Base-by-base conservation (phyloP, 2,329 filamentous ascomycete species). In the Colletotrichum karsti region DNA sequence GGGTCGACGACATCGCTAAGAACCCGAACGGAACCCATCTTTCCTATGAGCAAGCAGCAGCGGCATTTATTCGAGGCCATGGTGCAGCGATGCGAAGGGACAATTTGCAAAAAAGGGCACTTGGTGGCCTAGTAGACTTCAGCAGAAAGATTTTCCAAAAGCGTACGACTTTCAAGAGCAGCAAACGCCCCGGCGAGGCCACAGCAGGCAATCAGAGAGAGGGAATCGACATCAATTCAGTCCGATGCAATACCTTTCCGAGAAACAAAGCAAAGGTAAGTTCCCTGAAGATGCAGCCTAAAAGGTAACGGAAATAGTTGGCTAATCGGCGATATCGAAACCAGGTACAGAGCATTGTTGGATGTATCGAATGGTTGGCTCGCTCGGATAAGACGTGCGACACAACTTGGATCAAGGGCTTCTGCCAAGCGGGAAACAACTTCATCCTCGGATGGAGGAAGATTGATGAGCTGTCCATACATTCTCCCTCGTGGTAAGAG, bases 401-500 rank as follows among this genome's bases (percentile, higher is more conserved):
- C 2, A 30, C 58, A 10, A 7, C 33, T 5, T 10, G 9, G 35
- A 5, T 53, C 37, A 53, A 20, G 4, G 7, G 44, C n/a, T 53
- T 18, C 8, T 61, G 44, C 3, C 20, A 63, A 3, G 20, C 56
- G 15, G 56, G 56, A 3, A 26, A 18, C 15, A 57, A 26, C 4
- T 63, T 63, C 42, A 58, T 63, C 33, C 3, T 58, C n/a, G 53
- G 61, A 39, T 63, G 61, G 61, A 63, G 18, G 10, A 63, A 58
- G 24, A 18, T 28, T 12, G 24, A 53, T 22, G 18, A 41, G 61
- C 7, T 28, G 12, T 63, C 61, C 13, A n/a, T 41, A 15, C 15
- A 42, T 12, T 15, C 42, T 22, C 53, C 61, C 12, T 57, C 61
- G 20, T 63, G 61, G 61, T 58, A 58, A 20, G 30, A 10, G 5